phyloP scores from a whole-genome alignment of 179 eudicot genomes.

The Silene vulgaris region DNA sequence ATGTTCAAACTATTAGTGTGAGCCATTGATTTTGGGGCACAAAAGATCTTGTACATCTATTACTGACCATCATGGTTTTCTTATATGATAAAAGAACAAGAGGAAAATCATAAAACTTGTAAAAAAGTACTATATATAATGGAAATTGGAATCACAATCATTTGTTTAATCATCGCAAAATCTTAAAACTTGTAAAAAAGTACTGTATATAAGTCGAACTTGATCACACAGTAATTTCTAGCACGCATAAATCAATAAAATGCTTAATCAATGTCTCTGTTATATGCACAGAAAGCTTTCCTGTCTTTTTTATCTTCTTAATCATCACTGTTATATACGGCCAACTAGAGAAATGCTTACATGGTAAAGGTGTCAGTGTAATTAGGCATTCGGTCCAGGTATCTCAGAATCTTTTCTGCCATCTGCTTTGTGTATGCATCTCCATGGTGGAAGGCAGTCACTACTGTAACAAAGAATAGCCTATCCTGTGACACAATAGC shows the following conservation, averaged over 20 bases:
- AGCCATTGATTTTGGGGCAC: too few relatives aligned
- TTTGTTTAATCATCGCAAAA: neutral
- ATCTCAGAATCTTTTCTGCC: constrained; percentile 76
- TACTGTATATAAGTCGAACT: too few relatives aligned
- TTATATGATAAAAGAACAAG: too few relatives aligned
- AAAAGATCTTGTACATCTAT: too few relatives aligned
- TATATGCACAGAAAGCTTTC: neutral
- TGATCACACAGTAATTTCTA: neutral
- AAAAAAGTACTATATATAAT: too few relatives aligned
- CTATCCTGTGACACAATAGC: constrained; percentile 52
- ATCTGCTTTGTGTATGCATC: constrained; percentile 62
- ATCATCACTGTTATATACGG: neutral
- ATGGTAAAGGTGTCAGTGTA: constrained; percentile 25
- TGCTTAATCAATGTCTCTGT: neutral
- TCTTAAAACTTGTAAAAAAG: too few relatives aligned
- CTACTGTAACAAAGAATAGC: constrained; percentile 46
- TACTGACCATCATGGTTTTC: too few relatives aligned
- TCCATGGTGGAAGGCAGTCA: constrained; percentile 74
- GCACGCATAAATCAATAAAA: neutral
- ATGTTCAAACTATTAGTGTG: too few relatives aligned
- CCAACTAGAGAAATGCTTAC: neutral
- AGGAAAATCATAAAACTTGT: too few relatives aligned
- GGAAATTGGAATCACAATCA: neutral
- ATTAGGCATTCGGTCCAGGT: constrained; percentile 59
- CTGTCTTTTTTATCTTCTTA: neutral